Percentiles rank a stretch among this genome's conserved stretches.
Evolutionary conservation across 305 asterid species (phyloP).

Genomic region (Petunia hybrid): DNA sequence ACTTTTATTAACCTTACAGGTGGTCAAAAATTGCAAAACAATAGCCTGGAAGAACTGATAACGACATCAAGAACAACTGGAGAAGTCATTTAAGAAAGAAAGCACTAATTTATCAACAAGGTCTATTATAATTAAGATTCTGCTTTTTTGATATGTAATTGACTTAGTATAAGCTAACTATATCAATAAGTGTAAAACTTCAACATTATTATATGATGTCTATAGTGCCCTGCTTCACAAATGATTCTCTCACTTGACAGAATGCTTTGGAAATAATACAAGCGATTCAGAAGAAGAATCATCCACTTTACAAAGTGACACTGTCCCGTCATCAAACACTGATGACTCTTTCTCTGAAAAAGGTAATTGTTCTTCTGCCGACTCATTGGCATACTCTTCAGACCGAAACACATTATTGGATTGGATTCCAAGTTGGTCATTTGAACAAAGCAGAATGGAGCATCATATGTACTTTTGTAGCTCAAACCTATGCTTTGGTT

Average conservation of each 20-base stretch:
- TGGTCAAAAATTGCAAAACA: conserved; percentile 79
- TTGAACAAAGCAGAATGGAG: conserved; percentile 34
- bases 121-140: conserved; percentile 29
- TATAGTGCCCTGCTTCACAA: background rate
- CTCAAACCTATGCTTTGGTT: conserved; percentile 22
- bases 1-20: conserved; percentile 37
- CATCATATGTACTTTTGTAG: conserved; percentile 32
- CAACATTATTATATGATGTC: background rate
- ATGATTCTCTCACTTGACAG: conserved; percentile 36
- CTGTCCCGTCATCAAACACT: conserved; percentile 23
- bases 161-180: background rate
- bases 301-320: conserved; percentile 27
- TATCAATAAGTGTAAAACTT: background rate
- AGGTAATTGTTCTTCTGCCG: conserved; percentile 35
- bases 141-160: background rate
- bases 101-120: conserved; percentile 43
- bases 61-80: conserved; percentile 81
- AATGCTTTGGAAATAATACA: conserved; percentile 23
- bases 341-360: conserved; percentile 28
- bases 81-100: conserved; percentile 66
- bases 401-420: conserved; percentile 51
- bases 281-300: conserved; percentile 28
- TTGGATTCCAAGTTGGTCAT: conserved; percentile 51
- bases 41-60: conserved; percentile 82
- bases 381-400: conserved; percentile 39